Base-by-base conservation (phyloP, 768 basidiomycete genomes). In the Suillus plorans region DNA sequence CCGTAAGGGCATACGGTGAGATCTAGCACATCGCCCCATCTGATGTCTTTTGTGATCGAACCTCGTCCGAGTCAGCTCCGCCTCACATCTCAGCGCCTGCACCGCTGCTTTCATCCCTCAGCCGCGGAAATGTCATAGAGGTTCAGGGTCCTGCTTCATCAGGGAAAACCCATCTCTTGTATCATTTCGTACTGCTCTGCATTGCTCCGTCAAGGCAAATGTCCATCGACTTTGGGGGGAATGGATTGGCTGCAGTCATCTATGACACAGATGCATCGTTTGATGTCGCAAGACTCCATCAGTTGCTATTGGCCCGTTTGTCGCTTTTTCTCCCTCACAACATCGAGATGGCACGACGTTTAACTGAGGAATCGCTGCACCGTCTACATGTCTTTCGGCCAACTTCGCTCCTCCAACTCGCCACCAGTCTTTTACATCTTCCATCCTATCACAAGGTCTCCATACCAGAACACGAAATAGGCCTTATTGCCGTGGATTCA, bases 141-240 rank as follows among this genome's bases (percentile, higher is more conserved):
- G 80, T 95, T 25, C 89, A 93, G 75, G 93, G 93, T 2, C 84
- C 87, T 2, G 79, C 92, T 5, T 83, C 81, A 34, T 86, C 89
- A 7, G 93, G 91, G 36, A 95, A 95, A 77, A 89, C 90, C 2
- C 89, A 90, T 67, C 77, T 95, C n/a, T 76, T 93, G 34, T 89
- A 89, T 71, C 82, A 85, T 71, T 74, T 92, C 58, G 73, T 91
- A 34, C 75, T 85, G 14, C 81, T 80, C 25, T 87, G 89, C 68
- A 78, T 92, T 62, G 74, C 86, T 13, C 90, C 91, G 25, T 45
- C 68, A 39, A 34, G 14, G 25, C 63, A 59, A 62, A 58, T 69
- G 45, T 73, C 71, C 36, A 64, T 77, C 44, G 55, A 62, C 14
- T 64, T 87, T n/a, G 83, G 80, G 47, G 89, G 89, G 34, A 88